Percentiles rank a stretch among this genome's conserved stretches.
Conservation (phyloP, 2,329 filamentous ascomycete species). For the Verticillium dahliae region DNA sequence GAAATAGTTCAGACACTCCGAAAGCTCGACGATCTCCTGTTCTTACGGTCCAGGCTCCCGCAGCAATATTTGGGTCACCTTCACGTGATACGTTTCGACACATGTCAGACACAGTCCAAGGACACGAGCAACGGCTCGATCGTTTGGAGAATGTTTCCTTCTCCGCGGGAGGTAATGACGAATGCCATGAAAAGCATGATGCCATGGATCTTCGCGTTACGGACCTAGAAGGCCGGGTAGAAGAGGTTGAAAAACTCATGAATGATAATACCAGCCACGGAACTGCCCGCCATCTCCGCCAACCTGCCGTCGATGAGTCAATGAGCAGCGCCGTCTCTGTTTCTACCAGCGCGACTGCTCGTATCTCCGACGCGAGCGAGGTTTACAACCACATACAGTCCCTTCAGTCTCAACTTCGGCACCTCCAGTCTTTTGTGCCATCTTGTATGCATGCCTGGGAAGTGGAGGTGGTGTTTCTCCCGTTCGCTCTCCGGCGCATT, state of each 20-base stretch:
- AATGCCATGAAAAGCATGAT: constrained; percentile 63
- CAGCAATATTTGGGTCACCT: constrained; percentile 12
- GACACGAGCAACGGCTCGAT: constrained; percentile 60
- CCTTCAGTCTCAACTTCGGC: constrained; percentile 42
- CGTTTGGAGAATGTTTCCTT: constrained; percentile 66
- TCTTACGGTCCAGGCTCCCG: background rate
- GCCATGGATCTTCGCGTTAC: constrained; percentile 59
- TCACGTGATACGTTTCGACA: constrained; percentile 33
- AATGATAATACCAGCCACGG: constrained; percentile 36
- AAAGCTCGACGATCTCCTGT: constrained; percentile 8
- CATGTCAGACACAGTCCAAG: constrained; percentile 46
- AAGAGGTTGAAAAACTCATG: constrained; percentile 50
- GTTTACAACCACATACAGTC: constrained; percentile 43
- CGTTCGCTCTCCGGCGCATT: constrained; percentile 55
- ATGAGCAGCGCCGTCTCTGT: constrained; percentile 39
- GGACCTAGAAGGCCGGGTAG: constrained; percentile 60
- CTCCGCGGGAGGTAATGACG: constrained; percentile 58
- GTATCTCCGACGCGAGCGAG: constrained; percentile 34
- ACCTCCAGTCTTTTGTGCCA: constrained; percentile 57
- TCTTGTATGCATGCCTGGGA: constrained; percentile 61
- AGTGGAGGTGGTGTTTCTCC: constrained; percentile 69
- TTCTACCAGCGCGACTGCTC: constrained; percentile 33
- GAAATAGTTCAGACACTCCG: constrained; percentile 17
- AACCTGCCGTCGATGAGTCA: constrained; percentile 33
- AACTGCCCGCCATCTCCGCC: constrained; percentile 27